A percentile compares a stretch with the other conserved stretches of the same genome.
Conservation (phyloP, 495 filamentous ascomycete species). For the Astrocystis sublimbata region DNA sequence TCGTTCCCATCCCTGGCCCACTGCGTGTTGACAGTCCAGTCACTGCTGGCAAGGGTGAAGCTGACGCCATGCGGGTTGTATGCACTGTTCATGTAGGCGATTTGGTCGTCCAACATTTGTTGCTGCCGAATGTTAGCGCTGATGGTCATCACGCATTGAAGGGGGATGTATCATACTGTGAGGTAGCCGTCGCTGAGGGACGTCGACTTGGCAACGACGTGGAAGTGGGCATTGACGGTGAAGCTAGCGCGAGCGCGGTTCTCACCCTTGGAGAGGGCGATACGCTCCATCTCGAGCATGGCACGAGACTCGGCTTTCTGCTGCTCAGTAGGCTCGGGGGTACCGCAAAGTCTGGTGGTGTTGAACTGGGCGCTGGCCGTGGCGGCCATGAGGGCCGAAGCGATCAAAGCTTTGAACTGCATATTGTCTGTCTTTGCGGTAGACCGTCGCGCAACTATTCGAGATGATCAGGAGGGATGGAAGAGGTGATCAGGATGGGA, state of each 20-base stretch:
- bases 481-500: not conserved
- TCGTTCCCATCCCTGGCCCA: conserved; percentile 56
- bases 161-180: conserved; percentile 36
- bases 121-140: conserved; percentile 27
- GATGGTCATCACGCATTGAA: conserved; percentile 1
- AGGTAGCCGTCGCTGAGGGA: conserved; percentile 51
- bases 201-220: conserved; percentile 56
- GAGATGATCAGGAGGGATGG: not conserved
- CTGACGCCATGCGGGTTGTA: conserved; percentile 53
- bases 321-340: conserved; percentile 41
- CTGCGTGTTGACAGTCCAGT: conserved; percentile 57
- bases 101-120: conserved; percentile 41
- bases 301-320: conserved; percentile 38
- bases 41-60: conserved; percentile 54
- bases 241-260: conserved; percentile 28
- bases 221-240: conserved; percentile 61
- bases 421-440: conserved; percentile 25
- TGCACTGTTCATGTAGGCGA: conserved; percentile 50
- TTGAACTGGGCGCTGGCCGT: conserved; percentile 30
- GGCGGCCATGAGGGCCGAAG: conserved; percentile 34
- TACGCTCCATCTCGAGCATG: conserved; percentile 31
- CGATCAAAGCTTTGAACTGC: conserved; percentile 38
- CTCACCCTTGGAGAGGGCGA: conserved; percentile 27
- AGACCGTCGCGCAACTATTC: not conserved
- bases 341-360: conserved; percentile 37